Conservation (phyloP, 345 rosid species). For the Ricinus communis region DNA sequence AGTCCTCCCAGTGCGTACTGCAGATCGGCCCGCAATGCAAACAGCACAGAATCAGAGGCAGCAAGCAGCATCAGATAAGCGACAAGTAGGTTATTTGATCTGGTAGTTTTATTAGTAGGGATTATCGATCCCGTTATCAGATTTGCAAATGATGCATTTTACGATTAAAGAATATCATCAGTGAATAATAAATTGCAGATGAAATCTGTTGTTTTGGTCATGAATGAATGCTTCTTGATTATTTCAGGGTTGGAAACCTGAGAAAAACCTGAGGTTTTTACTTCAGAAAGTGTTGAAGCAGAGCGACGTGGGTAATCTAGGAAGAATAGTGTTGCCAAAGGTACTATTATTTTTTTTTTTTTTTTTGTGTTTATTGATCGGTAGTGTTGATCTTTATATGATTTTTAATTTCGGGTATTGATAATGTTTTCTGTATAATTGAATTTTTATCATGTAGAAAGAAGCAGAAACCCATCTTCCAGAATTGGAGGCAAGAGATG, state of each 20-base stretch:
- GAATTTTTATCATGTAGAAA: slow-evolving; percentile 43
- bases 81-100: slow-evolving; percentile 49
- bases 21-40: slow-evolving; percentile 48
- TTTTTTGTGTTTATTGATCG: background rate
- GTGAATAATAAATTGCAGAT: background rate
- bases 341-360: slow-evolving; percentile 24
- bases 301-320: slow-evolving; percentile 96
- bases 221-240: background rate
- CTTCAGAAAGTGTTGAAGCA: slow-evolving; percentile 97
- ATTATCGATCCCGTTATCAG: too few relatives aligned
- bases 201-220: too few relatives aligned
- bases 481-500: slow-evolving; percentile 93
- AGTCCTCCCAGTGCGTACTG: too few relatives aligned
- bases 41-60: slow-evolving; percentile 48
- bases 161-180: too few relatives aligned
- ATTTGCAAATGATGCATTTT: too few relatives aligned
- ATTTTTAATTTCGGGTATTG: background rate
- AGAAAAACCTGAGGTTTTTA: slow-evolving; percentile 90
- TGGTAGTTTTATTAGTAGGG: too few relatives aligned
- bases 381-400: too few relatives aligned
- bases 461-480: slow-evolving; percentile 98
- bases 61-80: slow-evolving; percentile 56
- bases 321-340: slow-evolving; percentile 94
- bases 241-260: slow-evolving; percentile 80
- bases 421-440: background rate